Base-by-base conservation (phyloP, 1,284 basidiomycete species). In the Rhodotorula sp. region DNA sequence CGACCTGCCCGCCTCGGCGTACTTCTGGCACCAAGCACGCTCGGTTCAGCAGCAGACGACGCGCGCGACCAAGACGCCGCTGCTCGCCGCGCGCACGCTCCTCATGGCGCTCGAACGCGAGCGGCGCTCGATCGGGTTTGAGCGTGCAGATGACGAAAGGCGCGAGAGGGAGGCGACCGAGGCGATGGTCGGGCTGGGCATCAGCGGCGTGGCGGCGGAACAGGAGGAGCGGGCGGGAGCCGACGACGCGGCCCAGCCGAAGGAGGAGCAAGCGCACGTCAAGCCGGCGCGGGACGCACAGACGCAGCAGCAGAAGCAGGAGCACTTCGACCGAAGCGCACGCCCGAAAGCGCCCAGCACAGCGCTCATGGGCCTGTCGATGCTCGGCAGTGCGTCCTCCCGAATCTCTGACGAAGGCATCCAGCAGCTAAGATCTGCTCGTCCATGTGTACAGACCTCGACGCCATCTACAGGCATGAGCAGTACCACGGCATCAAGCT, bases 21-120 rank as follows among this genome's bases (percentile, higher is more conserved):
- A 84, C 3, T 89, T 92, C 80, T 92, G 90, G 90, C 86, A 87
- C 72, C 87, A 90, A 64, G 89, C 90, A n/a, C 85, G 84, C 13
- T 80, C 82, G 59, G 88, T 89, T 23, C 90, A 90, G 79, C 80
- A 80, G 16, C 90, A 92, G 80, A 90, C 88, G 74, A 82, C 84
- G 9, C 82, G 81, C 34, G 86, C 87, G 4, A 88, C 87, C 62
- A 90, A 88, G 80, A 86, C 83, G 71, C 85, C 84, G 7, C 85
- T 90, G 83, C 80, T 88, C 42, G 81, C 87, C 4, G 84, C 88
- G 19, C 85, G 89, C 25, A 86, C 86, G 64, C 84, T 83, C 23
- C 83, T 87, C 75, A 91, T 89, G 86, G 87, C 89, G n/a, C 78
- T 81, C 13, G 85, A 88, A 80, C 84, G 90, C 41, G 87, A 86